These are phyloP conservation scores for Curvularia verruculosa DNA, from an alignment of 2,329 filamentous ascomycete species.

Conservation along the genomic window DNA sequence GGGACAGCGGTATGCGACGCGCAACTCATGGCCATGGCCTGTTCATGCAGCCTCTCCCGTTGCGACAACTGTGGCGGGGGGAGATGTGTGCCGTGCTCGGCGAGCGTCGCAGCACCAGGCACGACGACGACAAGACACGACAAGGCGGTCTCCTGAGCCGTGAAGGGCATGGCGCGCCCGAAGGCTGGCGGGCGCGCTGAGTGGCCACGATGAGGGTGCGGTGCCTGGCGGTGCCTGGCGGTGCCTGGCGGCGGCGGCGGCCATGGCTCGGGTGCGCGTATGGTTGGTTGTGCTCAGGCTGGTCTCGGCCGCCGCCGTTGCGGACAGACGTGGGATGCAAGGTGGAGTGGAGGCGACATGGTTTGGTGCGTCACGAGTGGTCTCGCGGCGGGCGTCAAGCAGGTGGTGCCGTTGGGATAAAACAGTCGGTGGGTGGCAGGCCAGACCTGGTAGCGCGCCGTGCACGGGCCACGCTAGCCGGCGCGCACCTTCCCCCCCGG, in stretches of 20 bases:
- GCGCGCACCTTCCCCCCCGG: slow-evolving; percentile 36
- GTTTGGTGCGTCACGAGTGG: slow-evolving; percentile 26
- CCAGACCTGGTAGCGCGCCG: slow-evolving; percentile 10
- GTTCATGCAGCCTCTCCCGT: slow-evolving; percentile 37
- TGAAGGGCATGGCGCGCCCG: slow-evolving; percentile 18
- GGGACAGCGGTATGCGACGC: slow-evolving; percentile 12
- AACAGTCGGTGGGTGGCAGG: slow-evolving; percentile 12
- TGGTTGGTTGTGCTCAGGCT: not conserved
- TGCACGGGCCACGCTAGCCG: slow-evolving; percentile 16
- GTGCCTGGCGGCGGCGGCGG: slow-evolving; percentile 14
- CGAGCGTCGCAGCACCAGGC: slow-evolving; percentile 29
- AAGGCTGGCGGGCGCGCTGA: slow-evolving; percentile 13
- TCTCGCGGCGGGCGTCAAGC: slow-evolving; percentile 29
- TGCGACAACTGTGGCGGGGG: slow-evolving; percentile 30
- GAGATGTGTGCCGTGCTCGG: slow-evolving; percentile 14
- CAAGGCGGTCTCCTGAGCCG: slow-evolving; percentile 29
- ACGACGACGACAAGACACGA: no score
- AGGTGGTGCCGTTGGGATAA: slow-evolving; percentile 21
- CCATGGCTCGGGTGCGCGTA: slow-evolving; percentile 14
- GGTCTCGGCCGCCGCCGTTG: slow-evolving; percentile 19
- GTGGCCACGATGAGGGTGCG: slow-evolving; percentile 15
- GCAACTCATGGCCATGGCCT: slow-evolving; percentile 25
- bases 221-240: no score
- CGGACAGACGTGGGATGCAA: not conserved
- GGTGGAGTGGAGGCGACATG: slow-evolving; percentile 21